Evolutionary conservation across 225 moss, liverwort and hornwort species (phyloP), one percentile per base, ranked within the genome.

Genomic region (Physcomitrellopsis africana): DNA sequence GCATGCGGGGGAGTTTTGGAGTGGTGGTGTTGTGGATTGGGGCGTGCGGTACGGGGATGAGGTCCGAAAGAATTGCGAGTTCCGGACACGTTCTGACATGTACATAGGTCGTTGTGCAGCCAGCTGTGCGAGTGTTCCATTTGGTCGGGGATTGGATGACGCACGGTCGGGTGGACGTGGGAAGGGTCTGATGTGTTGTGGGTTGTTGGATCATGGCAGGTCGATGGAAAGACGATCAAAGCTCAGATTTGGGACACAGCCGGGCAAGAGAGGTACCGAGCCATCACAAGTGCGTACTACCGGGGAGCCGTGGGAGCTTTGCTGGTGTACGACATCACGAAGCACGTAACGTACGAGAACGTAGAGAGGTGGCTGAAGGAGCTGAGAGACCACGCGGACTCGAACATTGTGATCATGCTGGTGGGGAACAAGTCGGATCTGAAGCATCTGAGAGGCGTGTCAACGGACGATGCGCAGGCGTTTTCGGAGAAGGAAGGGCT

Each of bases 361-460:
- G 78, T 83, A 8, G 72, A 79, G 20, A 79, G 83, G 63, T 83
- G 79, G 83, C 60, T 83, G 79, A 79, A 83, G 68, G 83, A 83
- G 79, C 14, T 83, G 44, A 83, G 76, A 63, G 79, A 83, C 66
- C 79, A 83, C 46, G 79, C 83, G 1, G 76, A 83, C 51, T 76
- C 83, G 1, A 83, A 83, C 67, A 83, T 83, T 63, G 79, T 83
- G 47, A 76, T 79, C 65, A 83, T 83, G 78, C 42, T 79, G 65
- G 71, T 82, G 47, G 77, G 77, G 29, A 77, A 82, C 56, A 78
- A 82, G 37, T 78, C 74, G 0, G 74, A 82, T 68, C 74, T 83
- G 29, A 71, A 72, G 72, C 79, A 79, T 69, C 57, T 83, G 70
- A 76, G 71, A 63, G 83, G 61, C 7, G 83, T 83, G 7, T 79